phyloP scores from a whole-genome alignment of 345 rosid genomes.

The Viola odorata region DNA sequence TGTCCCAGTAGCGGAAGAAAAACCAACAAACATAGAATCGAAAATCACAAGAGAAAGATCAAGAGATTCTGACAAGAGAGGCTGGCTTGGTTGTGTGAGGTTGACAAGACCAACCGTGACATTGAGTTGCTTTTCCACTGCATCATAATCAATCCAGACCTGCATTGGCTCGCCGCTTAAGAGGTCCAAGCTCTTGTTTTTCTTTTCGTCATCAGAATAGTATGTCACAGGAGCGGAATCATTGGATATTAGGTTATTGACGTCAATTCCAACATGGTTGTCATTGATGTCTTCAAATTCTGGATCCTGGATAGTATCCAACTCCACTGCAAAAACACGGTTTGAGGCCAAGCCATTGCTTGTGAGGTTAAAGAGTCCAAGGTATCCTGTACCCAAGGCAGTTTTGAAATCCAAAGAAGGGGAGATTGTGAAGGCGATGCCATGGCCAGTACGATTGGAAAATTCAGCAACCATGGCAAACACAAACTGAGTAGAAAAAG shows the following conservation, averaged over 20 bases:
- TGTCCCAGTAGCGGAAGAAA: conserved; percentile 15
- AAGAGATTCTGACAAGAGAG: conserved; percentile 8
- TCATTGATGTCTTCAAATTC: conserved; percentile 8
- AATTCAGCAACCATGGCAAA: conserved; percentile 8
- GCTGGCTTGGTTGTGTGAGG: conserved; percentile 5
- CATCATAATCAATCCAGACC: conserved; percentile 16
- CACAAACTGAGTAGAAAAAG: conserved; percentile 15
- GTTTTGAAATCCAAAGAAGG: conserved; percentile 6
- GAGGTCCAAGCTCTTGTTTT: conserved; percentile 8
- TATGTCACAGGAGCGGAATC: conserved; percentile 8
- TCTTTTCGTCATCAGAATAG: neutral
- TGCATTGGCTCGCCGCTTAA: conserved; percentile 15
- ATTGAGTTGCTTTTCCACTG: neutral
- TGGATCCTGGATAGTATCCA: neutral
- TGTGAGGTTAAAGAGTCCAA: conserved; percentile 16
- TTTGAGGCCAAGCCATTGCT: neutral
- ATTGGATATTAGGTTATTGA: neutral
- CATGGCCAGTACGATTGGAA: conserved; percentile 9
- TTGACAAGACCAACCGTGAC: conserved; percentile 11
- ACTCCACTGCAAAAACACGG: conserved; percentile 17
- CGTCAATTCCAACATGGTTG: conserved; percentile 17
- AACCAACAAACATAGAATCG: conserved; percentile 19
- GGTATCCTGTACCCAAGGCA: neutral
- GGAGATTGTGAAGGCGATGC: conserved; percentile 16
- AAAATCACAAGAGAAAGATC: neutral